Evolutionary conservation across 2,329 filamentous ascomycete species (phyloP).

Genomic region (Trichoderma sp.): DNA sequence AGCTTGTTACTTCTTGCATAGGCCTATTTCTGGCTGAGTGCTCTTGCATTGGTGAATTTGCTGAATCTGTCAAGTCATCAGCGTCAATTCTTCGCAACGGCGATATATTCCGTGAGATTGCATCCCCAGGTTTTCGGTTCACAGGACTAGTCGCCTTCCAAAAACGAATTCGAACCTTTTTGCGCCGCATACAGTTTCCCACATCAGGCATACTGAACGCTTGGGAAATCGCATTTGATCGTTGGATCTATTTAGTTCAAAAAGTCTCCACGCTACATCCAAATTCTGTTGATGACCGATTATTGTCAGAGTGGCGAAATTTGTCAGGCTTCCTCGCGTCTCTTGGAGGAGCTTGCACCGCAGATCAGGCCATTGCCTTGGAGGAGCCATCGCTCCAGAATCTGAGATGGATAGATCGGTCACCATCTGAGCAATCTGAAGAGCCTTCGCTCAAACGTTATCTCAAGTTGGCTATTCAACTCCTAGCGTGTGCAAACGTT

Average conservation of each 20-base stretch:
- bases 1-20: slow-evolving; percentile 61
- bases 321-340: slow-evolving; percentile 67
- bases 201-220: slow-evolving; percentile 65
- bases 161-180: slow-evolving; percentile 58
- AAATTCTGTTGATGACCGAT: slow-evolving; percentile 53
- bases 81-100: slow-evolving; percentile 57
- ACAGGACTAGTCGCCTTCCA: slow-evolving; percentile 69
- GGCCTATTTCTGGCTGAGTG: slow-evolving; percentile 62
- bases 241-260: slow-evolving; percentile 62
- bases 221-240: slow-evolving; percentile 64
- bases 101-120: slow-evolving; percentile 59
- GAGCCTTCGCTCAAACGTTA: slow-evolving; percentile 60
- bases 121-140: slow-evolving; percentile 62
- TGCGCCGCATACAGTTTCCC: slow-evolving; percentile 60
- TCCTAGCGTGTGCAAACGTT: slow-evolving; percentile 62
- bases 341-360: slow-evolving; percentile 62
- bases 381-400: slow-evolving; percentile 58
- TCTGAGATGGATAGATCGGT: slow-evolving; percentile 62
- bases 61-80: slow-evolving; percentile 49
- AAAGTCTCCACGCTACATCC: slow-evolving; percentile 55
- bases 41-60: slow-evolving; percentile 49
- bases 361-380: slow-evolving; percentile 53
- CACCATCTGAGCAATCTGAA: slow-evolving; percentile 57
- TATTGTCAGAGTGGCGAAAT: slow-evolving; percentile 64
- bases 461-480: slow-evolving; percentile 61